Evolutionary conservation across 371 early-diverging fungal genomes (phyloP).

Genomic region (Polyrhizophydium stewartii): DNA sequence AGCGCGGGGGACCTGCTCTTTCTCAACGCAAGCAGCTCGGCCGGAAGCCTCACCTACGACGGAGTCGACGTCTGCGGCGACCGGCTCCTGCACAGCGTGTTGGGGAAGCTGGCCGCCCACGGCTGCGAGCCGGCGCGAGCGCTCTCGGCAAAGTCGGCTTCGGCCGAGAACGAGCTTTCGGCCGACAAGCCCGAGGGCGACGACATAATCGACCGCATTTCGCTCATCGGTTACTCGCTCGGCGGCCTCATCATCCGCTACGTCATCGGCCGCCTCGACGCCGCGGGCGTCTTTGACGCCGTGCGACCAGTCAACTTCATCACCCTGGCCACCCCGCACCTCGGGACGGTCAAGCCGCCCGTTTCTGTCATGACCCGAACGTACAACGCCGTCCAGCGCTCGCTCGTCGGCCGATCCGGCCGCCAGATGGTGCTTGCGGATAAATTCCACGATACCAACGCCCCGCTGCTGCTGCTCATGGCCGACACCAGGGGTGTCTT

Average conservation of each 20-base stretch:
- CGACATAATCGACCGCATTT: slow-evolving; percentile 47
- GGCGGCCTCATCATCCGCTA: slow-evolving; percentile 70
- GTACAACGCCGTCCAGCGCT: not conserved
- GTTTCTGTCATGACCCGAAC: not conserved
- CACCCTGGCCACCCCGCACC: slow-evolving; percentile 78
- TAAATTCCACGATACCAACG: not conserved
- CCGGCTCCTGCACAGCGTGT: slow-evolving; percentile 19
- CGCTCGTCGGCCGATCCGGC: too few species aligned
- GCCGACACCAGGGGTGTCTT: not conserved
- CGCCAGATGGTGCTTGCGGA: not conserved
- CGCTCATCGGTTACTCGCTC: slow-evolving; percentile 74
- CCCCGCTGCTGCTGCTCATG: not conserved
- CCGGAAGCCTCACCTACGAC: slow-evolving; percentile 58
- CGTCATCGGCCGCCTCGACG: not conserved
- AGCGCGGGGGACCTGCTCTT: slow-evolving; percentile 1
- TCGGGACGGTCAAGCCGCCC: slow-evolving; percentile 43
- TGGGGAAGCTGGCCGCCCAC: slow-evolving; percentile 1
- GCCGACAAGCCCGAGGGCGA: not conserved
- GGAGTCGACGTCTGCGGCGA: slow-evolving; percentile 67
- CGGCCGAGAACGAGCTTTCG: too few species aligned
- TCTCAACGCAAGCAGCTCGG: slow-evolving; percentile 52
- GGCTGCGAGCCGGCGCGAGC: too few species aligned
- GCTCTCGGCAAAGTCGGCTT: too few species aligned
- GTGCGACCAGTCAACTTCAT: slow-evolving; percentile 39
- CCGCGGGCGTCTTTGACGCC: not conserved